Conservation (phyloP, 2,329 filamentous ascomycete species). For the Gaeumannomyces sp. region DNA sequence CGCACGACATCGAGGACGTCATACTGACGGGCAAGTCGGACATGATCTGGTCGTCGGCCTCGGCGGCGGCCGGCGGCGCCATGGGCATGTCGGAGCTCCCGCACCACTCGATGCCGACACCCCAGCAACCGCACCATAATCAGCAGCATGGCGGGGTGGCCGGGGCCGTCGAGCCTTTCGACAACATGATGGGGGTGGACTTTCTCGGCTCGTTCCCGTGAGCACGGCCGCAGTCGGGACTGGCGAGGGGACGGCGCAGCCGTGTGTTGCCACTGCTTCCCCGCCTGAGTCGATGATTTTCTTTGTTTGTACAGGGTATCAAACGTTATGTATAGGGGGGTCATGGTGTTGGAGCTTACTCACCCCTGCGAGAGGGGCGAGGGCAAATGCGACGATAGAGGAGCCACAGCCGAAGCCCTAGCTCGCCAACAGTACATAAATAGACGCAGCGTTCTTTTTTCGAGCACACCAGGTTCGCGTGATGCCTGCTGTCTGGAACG, state of each 20-base stretch:
- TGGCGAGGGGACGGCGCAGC: not conserved
- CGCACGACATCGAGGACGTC: slow-evolving; percentile 20
- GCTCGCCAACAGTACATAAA: not conserved
- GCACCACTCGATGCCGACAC: not conserved
- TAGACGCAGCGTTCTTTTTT: not conserved
- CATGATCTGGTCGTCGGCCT: slow-evolving; percentile 16
- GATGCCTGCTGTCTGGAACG: too few relatives aligned
- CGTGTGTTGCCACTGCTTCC: not conserved
- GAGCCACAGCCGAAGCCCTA: not conserved
- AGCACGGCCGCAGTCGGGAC: not conserved
- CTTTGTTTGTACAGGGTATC: not conserved
- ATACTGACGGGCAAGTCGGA: slow-evolving; percentile 17
- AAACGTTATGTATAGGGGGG: too few relatives aligned
- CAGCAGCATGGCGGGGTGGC: not conserved
- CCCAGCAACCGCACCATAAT: not conserved
- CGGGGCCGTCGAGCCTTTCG: not conserved
- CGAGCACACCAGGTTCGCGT: not conserved
- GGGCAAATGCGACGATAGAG: not conserved
- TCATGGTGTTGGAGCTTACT: not conserved
- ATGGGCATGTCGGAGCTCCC: not conserved
- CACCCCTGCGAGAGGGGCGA: not conserved
- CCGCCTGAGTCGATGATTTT: not conserved
- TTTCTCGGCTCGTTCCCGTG: slow-evolving; percentile 7
- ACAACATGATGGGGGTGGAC: slow-evolving; percentile 5
- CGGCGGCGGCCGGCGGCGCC: not conserved